These are phyloP conservation scores for Kodamaea hsintzibuensis DNA, from an alignment of 805 yeast genomes.

Conservation along the genomic window DNA sequence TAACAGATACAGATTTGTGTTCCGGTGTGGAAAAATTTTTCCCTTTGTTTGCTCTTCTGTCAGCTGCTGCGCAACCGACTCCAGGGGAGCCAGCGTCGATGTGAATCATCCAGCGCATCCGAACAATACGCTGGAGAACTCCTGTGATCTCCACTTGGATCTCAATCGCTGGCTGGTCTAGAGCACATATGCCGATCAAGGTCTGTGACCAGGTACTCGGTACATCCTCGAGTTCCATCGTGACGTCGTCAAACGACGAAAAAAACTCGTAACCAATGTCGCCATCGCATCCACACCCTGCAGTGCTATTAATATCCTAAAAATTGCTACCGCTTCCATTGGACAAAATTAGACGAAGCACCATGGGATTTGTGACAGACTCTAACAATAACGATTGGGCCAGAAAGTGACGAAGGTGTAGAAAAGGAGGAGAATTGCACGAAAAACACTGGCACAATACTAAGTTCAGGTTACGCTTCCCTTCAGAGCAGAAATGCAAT, in stretches of 20 bases:
- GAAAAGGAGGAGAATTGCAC: neutral
- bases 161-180: too few species aligned
- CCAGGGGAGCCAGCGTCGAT: neutral
- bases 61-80: neutral
- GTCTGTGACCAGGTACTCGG: too few species aligned
- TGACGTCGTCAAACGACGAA: too few species aligned
- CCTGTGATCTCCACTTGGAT: too few species aligned
- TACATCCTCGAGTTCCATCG: too few species aligned
- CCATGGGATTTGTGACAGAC: neutral
- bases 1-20: too few species aligned
- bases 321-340: neutral
- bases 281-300: slow-evolving; percentile 1
- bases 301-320: neutral
- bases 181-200: too few species aligned
- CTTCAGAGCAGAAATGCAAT: too few species aligned
- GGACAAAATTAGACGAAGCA: neutral
- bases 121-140: too few species aligned
- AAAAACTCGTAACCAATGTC: neutral
- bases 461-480: too few species aligned
- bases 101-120: neutral
- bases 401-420: neutral
- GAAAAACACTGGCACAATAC: too few species aligned
- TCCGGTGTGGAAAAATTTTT: too few species aligned
- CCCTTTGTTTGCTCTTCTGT: neutral
- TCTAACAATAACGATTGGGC: neutral